These are phyloP conservation scores for Sclerotinia nivalis DNA, from an alignment of 2,329 filamentous ascomycete species.

Conservation along the genomic window DNA sequence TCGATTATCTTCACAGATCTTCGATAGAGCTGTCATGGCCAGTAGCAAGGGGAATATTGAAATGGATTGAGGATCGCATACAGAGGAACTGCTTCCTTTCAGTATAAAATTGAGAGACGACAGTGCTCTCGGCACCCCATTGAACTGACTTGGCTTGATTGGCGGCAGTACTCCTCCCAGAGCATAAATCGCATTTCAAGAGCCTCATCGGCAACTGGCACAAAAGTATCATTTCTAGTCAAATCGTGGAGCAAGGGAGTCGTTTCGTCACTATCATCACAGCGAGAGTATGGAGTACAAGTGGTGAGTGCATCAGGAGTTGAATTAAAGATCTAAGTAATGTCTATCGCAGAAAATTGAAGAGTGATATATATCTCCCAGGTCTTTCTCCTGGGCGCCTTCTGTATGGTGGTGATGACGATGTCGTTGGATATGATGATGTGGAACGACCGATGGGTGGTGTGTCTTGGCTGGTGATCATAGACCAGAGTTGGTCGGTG, in stretches of 20 bases:
- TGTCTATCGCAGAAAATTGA: not conserved
- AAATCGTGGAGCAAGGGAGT: accelerated
- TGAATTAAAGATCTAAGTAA: too few relatives aligned
- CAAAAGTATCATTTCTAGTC: not conserved
- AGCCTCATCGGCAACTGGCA: slow-evolving; percentile 36
- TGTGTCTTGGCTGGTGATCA: too few relatives aligned
- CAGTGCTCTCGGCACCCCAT: slow-evolving; percentile 35
- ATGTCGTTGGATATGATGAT: not conserved
- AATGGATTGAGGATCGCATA: too few relatives aligned
- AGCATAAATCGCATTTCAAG: slow-evolving; percentile 36
- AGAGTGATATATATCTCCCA: not conserved
- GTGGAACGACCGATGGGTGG: not conserved
- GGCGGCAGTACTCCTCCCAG: slow-evolving; percentile 41
- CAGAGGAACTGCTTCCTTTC: too few relatives aligned
- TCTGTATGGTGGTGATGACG: not conserved
- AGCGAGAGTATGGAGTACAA: too few relatives aligned
- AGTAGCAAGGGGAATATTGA: too few relatives aligned
- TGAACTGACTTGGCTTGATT: slow-evolving; percentile 32
- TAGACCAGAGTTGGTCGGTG: too few relatives aligned
- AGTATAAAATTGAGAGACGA: too few relatives aligned
- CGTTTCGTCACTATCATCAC: too few relatives aligned
- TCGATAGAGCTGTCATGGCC: not conserved
- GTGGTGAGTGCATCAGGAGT: too few relatives aligned
- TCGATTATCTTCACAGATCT: slow-evolving; percentile 1
- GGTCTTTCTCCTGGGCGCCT: slow-evolving; percentile 1